Conservation (phyloP, 306 rosid genomes). For the Prunus salicina region DNA sequence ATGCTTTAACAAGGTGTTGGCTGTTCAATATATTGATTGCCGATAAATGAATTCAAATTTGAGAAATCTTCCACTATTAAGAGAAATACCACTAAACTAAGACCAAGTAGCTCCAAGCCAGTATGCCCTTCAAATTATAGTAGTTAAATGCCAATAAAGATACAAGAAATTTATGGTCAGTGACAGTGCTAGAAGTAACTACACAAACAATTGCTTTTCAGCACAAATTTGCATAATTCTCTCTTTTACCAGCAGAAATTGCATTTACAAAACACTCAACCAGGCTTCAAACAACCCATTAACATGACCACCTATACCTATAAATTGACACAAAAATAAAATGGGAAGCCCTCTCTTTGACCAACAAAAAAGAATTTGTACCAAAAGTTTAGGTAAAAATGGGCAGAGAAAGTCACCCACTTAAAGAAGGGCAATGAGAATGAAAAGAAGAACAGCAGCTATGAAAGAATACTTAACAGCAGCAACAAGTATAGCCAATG, state of each 20-base stretch:
- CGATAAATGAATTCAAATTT: no score
- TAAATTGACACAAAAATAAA: no score
- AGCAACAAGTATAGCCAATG: slow-evolving; percentile 71
- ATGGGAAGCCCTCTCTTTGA: no score
- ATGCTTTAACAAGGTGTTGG: no score
- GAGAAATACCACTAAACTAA: no score
- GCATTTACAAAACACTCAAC: background rate
- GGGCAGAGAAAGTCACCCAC: background rate
- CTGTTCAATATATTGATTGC: no score
- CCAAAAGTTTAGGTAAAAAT: no score
- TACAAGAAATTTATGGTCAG: background rate
- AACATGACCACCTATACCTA: no score
- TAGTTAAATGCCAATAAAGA: background rate
- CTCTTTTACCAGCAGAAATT: background rate
- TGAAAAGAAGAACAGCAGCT: slow-evolving; percentile 73
- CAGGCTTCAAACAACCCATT: background rate
- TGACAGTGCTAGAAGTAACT: background rate
- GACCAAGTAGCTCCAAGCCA: no score
- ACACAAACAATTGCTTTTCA: background rate
- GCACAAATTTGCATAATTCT: background rate
- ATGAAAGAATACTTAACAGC: slow-evolving; percentile 81
- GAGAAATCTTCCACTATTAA: no score
- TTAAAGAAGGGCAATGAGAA: slow-evolving; percentile 62
- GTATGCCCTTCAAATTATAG: background rate
- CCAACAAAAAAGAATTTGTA: no score